Evolutionary conservation across 1,284 basidiomycete genomes (phyloP), one percentile per base, ranked within the genome.

Genomic region (Schizophyllum amplum): DNA sequence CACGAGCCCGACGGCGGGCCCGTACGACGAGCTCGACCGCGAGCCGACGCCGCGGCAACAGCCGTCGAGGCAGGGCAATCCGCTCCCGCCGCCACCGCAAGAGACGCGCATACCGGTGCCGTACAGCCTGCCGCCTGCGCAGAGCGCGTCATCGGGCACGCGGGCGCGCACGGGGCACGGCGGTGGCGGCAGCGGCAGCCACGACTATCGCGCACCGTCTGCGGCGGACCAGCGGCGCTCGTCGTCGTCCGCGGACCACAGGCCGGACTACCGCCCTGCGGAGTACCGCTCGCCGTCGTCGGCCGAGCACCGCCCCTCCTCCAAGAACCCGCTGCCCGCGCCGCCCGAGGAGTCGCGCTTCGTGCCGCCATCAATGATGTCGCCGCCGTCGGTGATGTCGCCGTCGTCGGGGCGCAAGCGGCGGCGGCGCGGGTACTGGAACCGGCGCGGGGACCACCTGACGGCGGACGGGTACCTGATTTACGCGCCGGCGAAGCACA

Each of bases 371-470:
- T 9, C 33, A 17, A 17, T 42, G 33, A 59, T 62, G 27, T 59
- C 63, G 1, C 22, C 55, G 5, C 46, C 54, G 0, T 13, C 11
- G 13, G 33, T 17, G 33, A 17, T 42, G 33, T 60, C 63, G 27
- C 60, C 63, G 1, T 22, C 55, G 5, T 47, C 54, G 0, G 62
- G 58, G 25, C 60, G 61, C 20, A 42, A 25, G 22, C 68, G 66
- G 24, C 60, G 77, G 15, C 81, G 86, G 9, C 66, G 67, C 23
- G 86, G 86, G 1, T 81, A 73, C 61, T 88, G 86, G 86, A 88
- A 88, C 61, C 66, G 76, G 23, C 80, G 86, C 2, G 86, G 86
- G 0, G 86, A 88, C 66, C 80, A 87, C 62, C 73, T 86, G 55
- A 81, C 83, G 21, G 59, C 69, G 22, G 71, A 74, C 23, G 72